Evolutionary conservation across 164 flowering plant species (phyloP).

Genomic region (Aristolochia californica): DNA sequence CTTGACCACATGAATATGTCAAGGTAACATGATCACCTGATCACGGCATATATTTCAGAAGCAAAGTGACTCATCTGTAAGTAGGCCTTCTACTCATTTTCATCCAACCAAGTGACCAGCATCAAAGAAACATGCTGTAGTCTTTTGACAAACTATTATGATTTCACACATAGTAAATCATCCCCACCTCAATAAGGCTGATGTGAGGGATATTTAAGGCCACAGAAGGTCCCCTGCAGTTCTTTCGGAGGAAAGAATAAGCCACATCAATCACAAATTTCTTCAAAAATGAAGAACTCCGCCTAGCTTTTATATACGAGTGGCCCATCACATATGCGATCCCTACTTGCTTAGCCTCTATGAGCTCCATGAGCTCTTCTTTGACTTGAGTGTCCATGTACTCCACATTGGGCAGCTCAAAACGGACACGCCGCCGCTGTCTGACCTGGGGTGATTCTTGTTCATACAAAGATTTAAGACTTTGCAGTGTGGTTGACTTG

Average conservation of each 20-base stretch:
- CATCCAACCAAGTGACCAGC: too few species aligned
- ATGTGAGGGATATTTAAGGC: slow-evolving; percentile 56
- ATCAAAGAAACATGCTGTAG: background rate
- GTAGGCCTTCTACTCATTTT: too few species aligned
- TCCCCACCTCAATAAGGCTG: slow-evolving; percentile 61
- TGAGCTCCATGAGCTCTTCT: slow-evolving; percentile 50
- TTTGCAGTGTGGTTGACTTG: slow-evolving; percentile 34
- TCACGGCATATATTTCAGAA: too few species aligned
- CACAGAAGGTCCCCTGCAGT: slow-evolving; percentile 54
- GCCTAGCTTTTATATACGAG: slow-evolving; percentile 48
- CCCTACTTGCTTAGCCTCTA: slow-evolving; percentile 56
- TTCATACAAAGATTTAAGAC: slow-evolving; percentile 29
- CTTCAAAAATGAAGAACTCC: slow-evolving; percentile 41
- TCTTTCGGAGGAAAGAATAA: slow-evolving; percentile 54
- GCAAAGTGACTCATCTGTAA: too few species aligned
- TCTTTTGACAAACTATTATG: too few species aligned
- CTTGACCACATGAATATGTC: too few species aligned
- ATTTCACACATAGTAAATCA: slow-evolving; percentile 40
- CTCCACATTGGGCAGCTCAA: slow-evolving; percentile 22
- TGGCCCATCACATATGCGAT: slow-evolving; percentile 52
- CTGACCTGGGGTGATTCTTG: slow-evolving; percentile 29
- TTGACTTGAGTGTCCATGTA: slow-evolving; percentile 29
- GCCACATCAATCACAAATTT: slow-evolving; percentile 38
- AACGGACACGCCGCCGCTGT: slow-evolving; percentile 21
- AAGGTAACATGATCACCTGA: too few species aligned